A percentile compares a stretch with the other conserved stretches of the same genome.
Evolutionary conservation across 1,284 basidiomycete species (phyloP).

Genomic region (Coniophora puteana): DNA sequence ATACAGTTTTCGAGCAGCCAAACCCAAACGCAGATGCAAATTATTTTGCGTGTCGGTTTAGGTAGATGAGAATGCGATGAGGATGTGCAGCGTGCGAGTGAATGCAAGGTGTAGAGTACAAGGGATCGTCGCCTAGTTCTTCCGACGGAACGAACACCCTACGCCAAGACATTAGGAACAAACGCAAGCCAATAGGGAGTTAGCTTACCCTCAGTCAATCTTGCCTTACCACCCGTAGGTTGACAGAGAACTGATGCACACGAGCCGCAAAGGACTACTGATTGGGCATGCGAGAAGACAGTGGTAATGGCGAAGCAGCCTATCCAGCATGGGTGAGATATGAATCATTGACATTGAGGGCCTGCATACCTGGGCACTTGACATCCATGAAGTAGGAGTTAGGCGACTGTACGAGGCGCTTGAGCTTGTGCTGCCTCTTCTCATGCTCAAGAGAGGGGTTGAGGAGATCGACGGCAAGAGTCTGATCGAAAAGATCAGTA

Average conservation of each 20-base stretch:
- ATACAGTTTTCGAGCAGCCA: conserved; percentile 9
- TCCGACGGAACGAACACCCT: conserved; percentile 88
- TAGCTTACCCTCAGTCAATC: conserved; percentile 92
- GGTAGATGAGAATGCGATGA: conserved; percentile 4
- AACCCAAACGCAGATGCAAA: conserved; percentile 12
- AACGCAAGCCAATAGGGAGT: conserved; percentile 12
- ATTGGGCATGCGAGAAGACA: conserved; percentile 94
- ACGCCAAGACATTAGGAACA: conserved; percentile 10
- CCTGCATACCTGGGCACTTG: conserved; percentile 88
- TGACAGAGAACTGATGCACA: conserved; percentile 97
- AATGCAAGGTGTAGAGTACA: conserved; percentile 9
- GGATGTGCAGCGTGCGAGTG: background rate
- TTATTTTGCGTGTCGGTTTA: conserved; percentile 10
- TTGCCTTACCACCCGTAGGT: conserved; percentile 98
- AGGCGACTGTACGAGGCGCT: conserved; percentile 96
- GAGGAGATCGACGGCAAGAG: conserved; percentile 98
- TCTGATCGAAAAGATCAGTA: conserved; percentile 42
- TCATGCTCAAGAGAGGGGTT: conserved; percentile 91
- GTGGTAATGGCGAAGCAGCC: conserved; percentile 95
- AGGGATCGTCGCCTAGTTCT: conserved; percentile 55
- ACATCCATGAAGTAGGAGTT: conserved; percentile 99
- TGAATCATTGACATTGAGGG: conserved; percentile 13
- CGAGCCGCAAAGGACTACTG: conserved; percentile 88
- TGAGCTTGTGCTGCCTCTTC: conserved; percentile 96
- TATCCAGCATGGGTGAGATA: too few species aligned